Evolutionary conservation across 2,329 filamentous ascomycete genomes (phyloP).

Genomic region (Fusarium metavorans): DNA sequence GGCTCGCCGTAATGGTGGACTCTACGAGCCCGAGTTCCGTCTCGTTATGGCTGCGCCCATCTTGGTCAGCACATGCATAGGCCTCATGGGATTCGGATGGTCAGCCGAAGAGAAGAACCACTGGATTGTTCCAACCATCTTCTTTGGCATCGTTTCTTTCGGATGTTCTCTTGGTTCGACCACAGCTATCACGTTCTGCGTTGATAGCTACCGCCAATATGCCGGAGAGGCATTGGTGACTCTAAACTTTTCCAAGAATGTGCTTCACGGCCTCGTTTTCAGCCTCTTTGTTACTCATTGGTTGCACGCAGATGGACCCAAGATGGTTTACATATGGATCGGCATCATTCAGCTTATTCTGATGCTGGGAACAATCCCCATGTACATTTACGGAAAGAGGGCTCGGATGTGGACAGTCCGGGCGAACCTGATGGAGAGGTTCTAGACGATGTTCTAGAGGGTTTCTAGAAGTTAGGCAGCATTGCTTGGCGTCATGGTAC

Average conservation of each 20-base stretch:
- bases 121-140: conserved; percentile 93
- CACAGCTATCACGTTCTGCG: conserved; percentile 92
- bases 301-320: conserved; percentile 80
- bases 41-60: conserved; percentile 90
- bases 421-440: conserved; percentile 87
- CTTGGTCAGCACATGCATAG: conserved; percentile 80
- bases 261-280: conserved; percentile 91
- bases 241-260: conserved; percentile 93
- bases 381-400: conserved; percentile 95
- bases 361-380: conserved; percentile 82
- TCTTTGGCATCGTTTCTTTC: conserved; percentile 93
- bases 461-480: background rate
- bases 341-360: conserved; percentile 87
- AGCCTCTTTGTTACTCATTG: conserved; percentile 88
- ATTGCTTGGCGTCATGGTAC: conserved; percentile 24
- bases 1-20: conserved; percentile 86
- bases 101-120: conserved; percentile 78
- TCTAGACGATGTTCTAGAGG: conserved; percentile 41
- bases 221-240: conserved; percentile 95
- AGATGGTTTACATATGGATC: conserved; percentile 83
- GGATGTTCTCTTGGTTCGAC: conserved; percentile 92
- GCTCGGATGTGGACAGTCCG: conserved; percentile 94
- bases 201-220: conserved; percentile 93
- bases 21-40: conserved; percentile 95
- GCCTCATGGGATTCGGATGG: conserved; percentile 98